Percentiles rank a stretch among this genome's conserved stretches.
Conservation (phyloP, 495 filamentous ascomycete genomes). For the Niebla homalea region DNA sequence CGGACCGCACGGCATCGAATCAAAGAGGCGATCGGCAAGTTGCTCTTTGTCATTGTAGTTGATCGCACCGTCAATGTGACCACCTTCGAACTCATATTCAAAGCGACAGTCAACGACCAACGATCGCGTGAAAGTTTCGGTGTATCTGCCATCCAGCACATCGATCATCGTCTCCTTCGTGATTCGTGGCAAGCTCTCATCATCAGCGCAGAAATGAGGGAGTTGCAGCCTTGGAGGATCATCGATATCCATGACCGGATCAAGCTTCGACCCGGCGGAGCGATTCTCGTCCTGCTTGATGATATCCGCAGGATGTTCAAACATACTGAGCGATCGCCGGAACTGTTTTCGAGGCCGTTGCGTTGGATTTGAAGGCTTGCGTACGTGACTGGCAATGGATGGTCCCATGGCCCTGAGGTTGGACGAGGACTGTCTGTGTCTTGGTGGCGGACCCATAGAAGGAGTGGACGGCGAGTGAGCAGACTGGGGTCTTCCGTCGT, state of each 20-base stretch:
- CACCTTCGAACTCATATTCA: constrained; percentile 96
- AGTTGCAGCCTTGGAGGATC: constrained; percentile 56
- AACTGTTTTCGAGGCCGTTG: constrained; percentile 76
- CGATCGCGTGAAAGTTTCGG: constrained; percentile 56
- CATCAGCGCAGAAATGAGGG: constrained; percentile 74
- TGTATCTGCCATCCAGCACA: constrained; percentile 77
- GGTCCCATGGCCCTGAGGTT: constrained; percentile 52
- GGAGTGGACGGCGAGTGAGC: constrained; percentile 40
- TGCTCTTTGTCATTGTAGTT: constrained; percentile 94
- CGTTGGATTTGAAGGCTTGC: constrained; percentile 57
- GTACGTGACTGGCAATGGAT: constrained; percentile 52
- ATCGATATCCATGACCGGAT: constrained; percentile 66
- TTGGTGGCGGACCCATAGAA: constrained; percentile 38
- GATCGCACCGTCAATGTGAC: constrained; percentile 81
- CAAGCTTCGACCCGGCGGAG: constrained; percentile 40
- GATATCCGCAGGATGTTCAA: constrained; percentile 78
- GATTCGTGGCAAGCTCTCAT: constrained; percentile 78
- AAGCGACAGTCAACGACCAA: constrained; percentile 93
- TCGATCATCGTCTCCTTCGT: constrained; percentile 62
- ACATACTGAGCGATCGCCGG: constrained; percentile 91
- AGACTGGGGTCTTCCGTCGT: constrained; percentile 46
- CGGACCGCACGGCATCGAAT: constrained; percentile 38
- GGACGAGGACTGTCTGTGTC: constrained; percentile 47
- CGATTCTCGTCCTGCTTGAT: constrained; percentile 55
- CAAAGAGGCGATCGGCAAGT: constrained; percentile 66